Base-by-base conservation (phyloP, 495 filamentous ascomycete species). In the Margaritispora aquatica region DNA sequence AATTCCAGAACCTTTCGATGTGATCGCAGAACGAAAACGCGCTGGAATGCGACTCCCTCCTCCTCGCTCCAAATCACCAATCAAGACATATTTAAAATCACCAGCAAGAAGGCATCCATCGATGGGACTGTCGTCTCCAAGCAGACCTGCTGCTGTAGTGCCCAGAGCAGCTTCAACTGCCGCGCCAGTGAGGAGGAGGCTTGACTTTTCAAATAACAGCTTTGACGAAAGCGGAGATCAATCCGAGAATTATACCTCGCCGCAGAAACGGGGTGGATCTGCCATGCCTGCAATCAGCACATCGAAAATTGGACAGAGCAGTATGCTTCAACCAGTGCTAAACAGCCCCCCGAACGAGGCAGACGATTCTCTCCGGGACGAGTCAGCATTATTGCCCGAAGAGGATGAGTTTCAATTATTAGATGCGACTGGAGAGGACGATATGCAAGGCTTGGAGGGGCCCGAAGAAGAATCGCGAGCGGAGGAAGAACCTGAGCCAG, bases 1-100 rank as follows among this genome's bases (percentile, higher is more conserved):
- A 10, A 71, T 73, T 46, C 76, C 75, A 53, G 77, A 79, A 44
- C 71, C 74, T 49, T 66, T 69, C 9, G 67, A 71, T 20, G 65
- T 74, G 2, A 61, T 76, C 13, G 62, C 63, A 21, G 65, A 61
- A 53, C 65, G 64, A 54, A 52, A 62, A 54, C 24, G 50, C 47
- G 50, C 53, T 31, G 54, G 57, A 54, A 53, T 65, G 63, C 62
- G 67, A 64, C 49, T 74, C 26, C 70, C 72, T 38, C 72, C 69
- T 57, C 72, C 73, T 2, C 63, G 66, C 21, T 72, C 68, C 1
- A 68, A 62, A 38, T 70, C 68, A 10, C 68, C 68, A 2, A 68
- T 62, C n/a, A 70, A 70, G 27, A 70, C 66, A 36, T 66, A 56
- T 29, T 31, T 70, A 41, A 22, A 67, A 50, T 64, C 63, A 5